Conservation (phyloP, 768 basidiomycete genomes). For the Brasilioporus rufonigricans region DNA sequence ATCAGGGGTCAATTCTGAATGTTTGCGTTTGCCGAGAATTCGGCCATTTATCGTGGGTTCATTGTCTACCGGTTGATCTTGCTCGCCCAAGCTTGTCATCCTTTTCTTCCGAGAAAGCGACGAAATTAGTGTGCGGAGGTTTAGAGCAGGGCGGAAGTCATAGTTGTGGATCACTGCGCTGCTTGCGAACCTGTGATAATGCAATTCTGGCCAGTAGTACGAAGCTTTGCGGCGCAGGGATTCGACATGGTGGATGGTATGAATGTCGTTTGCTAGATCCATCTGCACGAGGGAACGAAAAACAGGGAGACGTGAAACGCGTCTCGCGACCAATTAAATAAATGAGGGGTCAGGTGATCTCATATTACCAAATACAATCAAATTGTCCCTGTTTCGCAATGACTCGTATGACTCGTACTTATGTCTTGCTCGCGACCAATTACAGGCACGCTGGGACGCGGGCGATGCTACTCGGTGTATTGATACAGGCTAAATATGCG, state of each 20-base stretch:
- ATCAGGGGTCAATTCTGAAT: neutral
- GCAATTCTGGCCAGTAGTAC: conserved; percentile 26
- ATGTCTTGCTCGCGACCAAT: too few species aligned
- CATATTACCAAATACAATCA: neutral
- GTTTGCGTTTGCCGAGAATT: conserved; percentile 20
- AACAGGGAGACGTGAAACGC: conserved; percentile 1
- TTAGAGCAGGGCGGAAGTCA: conserved; percentile 31
- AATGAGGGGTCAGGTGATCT: conserved; percentile 13
- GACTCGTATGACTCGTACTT: too few species aligned
- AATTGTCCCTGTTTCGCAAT: neutral
- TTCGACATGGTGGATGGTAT: conserved; percentile 26
- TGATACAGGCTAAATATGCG: conserved; percentile 28
- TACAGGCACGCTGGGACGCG: neutral
- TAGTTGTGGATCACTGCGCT: neutral
- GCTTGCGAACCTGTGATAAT: conserved; percentile 8
- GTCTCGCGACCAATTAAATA: neutral
- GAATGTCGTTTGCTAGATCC: conserved; percentile 5
- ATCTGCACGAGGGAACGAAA: neutral
- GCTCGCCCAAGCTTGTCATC: neutral
- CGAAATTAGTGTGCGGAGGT: conserved; percentile 28
- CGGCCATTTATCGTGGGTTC: neutral
- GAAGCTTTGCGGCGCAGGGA: conserved; percentile 24
- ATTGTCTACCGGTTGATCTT: neutral
- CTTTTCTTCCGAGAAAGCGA: conserved; percentile 7
- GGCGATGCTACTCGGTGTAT: conserved; percentile 20